Percentiles rank a stretch among this genome's conserved stretches.
Conservation (phyloP, 805 yeast genomes). For the Yarrowia sp. region DNA sequence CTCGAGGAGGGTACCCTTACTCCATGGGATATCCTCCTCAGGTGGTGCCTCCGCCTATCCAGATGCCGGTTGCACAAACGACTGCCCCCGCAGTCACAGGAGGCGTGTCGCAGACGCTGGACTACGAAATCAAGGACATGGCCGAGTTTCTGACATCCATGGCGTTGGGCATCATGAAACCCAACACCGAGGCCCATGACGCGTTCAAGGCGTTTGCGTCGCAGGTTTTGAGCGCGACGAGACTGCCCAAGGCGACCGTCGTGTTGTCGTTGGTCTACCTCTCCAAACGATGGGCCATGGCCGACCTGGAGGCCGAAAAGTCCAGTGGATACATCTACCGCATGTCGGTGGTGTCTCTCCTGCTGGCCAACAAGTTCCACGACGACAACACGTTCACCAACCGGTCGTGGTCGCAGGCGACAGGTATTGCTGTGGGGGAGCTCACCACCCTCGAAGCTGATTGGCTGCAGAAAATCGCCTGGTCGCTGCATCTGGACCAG, state of each 20-base stretch:
- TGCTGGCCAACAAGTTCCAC: conserved; percentile 88
- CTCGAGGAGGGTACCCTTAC: conserved; percentile 6
- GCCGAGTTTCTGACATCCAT: conserved; percentile 75
- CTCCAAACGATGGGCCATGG: conserved; percentile 55
- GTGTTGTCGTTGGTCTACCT: conserved; percentile 76
- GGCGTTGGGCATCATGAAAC: conserved; percentile 52
- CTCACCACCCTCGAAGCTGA: conserved; percentile 67
- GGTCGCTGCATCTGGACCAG: conserved; percentile 52
- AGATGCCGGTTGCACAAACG: conserved; percentile 12
- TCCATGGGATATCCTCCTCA: neutral
- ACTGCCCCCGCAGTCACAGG: conserved; percentile 44
- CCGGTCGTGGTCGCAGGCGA: conserved; percentile 94
- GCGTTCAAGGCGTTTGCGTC: conserved; percentile 53
- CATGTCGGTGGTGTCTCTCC: conserved; percentile 63
- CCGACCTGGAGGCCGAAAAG: conserved; percentile 40
- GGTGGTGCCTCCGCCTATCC: conserved; percentile 7
- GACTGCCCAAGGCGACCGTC: conserved; percentile 80
- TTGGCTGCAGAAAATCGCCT: conserved; percentile 63
- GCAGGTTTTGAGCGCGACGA: conserved; percentile 77
- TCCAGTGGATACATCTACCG: conserved; percentile 43
- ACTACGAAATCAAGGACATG: conserved; percentile 77
- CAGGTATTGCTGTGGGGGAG: conserved; percentile 62
- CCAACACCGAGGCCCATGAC: conserved; percentile 45
- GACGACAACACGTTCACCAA: conserved; percentile 97
- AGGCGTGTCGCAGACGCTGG: conserved; percentile 74